phyloP scores from a whole-genome alignment of 2,329 filamentous ascomycete species.

The Fusarium praegraminearum region DNA sequence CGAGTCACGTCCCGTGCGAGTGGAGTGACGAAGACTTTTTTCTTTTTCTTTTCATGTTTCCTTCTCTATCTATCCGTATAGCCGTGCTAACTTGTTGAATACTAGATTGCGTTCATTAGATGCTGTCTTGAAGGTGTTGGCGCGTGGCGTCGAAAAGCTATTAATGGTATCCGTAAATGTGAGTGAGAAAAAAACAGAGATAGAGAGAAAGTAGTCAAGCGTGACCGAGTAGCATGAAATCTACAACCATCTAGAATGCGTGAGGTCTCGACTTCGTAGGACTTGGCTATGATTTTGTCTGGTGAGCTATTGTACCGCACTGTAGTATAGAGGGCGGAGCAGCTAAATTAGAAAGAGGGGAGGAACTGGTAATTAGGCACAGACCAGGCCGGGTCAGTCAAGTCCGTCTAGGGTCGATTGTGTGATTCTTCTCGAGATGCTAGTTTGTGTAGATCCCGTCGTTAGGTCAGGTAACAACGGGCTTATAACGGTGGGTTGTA shows the following conservation, averaged over 20 bases:
- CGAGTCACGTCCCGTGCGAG: background rate
- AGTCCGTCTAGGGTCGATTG: slow-evolving; percentile 19
- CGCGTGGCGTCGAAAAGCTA: slow-evolving; percentile 26
- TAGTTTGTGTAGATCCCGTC: slow-evolving; percentile 14
- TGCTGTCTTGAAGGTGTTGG: background rate
- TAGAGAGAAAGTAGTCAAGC: slow-evolving; percentile 6
- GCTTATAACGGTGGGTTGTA: slow-evolving; percentile 26
- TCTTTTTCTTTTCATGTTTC: background rate
- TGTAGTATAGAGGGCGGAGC: slow-evolving; percentile 2
- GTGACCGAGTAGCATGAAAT: background rate
- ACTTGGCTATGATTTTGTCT: slow-evolving; percentile 9
- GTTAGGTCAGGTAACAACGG: slow-evolving; percentile 26
- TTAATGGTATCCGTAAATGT: background rate
- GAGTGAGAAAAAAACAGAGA: background rate
- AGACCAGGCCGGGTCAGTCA: slow-evolving; percentile 1
- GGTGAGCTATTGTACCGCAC: background rate
- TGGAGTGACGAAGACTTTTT: slow-evolving; percentile 9
- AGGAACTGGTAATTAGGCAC: background rate
- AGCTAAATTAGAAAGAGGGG: slow-evolving; percentile 26
- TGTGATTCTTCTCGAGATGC: slow-evolving; percentile 18
- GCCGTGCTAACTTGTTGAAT: slow-evolving; percentile 11
- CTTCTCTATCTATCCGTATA: background rate
- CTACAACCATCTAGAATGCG: background rate
- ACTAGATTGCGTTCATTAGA: slow-evolving; percentile 8
- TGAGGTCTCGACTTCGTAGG: slow-evolving; percentile 9